Percentiles rank a stretch among this genome's conserved stretches.
Conservation (phyloP, 2,329 filamentous ascomycete genomes). For the Aaosphaeria pasadenensis region DNA sequence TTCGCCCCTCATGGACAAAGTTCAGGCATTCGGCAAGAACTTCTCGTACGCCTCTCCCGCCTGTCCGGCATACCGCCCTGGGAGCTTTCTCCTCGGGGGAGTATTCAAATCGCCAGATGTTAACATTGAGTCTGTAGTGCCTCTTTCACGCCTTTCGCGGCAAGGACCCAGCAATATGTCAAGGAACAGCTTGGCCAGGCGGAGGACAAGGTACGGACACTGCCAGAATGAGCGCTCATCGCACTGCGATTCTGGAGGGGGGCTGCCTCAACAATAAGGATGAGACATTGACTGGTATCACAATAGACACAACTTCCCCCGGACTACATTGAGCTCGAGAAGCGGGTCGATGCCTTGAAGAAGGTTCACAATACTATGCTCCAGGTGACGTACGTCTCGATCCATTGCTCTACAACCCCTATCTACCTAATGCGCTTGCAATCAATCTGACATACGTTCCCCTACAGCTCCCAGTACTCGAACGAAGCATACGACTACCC, state of each 20-base stretch:
- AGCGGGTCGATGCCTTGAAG: conserved; percentile 96
- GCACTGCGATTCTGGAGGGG: neutral
- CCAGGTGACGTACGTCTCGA: conserved; percentile 74
- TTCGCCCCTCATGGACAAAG: conserved; percentile 59
- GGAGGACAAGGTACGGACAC: conserved; percentile 74
- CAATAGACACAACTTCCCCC: conserved; percentile 86
- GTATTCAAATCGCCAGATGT: conserved; percentile 17
- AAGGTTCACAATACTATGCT: conserved; percentile 96
- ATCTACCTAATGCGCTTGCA: neutral
- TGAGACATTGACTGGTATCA: conserved; percentile 16
- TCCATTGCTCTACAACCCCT: neutral
- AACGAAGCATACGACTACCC: conserved; percentile 91
- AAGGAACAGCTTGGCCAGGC: conserved; percentile 96
- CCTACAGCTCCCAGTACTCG: conserved; percentile 78
- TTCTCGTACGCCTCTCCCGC: conserved; percentile 53
- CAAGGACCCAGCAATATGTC: conserved; percentile 93
- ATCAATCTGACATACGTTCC: conserved; percentile 12
- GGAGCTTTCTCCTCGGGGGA: neutral
- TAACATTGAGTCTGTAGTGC: conserved; percentile 60
- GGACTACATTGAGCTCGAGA: conserved; percentile 98
- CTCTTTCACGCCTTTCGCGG: conserved; percentile 86
- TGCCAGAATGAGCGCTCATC: neutral
- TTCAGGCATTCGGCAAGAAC: conserved; percentile 69
- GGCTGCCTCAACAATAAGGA: neutral
- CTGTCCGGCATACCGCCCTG: neutral